Evolutionary conservation across 306 rosid species (phyloP), one percentile per base, ranked within the genome.

Genomic region (Prunus davidiana): DNA sequence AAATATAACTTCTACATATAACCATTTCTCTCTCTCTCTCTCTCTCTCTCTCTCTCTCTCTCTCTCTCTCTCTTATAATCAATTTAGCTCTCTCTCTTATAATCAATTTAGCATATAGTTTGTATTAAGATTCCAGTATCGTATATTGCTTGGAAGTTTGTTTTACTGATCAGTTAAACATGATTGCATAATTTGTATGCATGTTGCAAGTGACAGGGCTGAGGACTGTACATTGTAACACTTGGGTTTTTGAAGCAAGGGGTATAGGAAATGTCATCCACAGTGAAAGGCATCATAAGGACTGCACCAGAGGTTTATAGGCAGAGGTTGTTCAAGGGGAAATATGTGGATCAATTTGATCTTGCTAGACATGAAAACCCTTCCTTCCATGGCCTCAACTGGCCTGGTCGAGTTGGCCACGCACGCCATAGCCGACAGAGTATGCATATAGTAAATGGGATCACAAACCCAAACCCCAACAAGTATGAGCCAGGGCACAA

Each of bases 231-330:
- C 1, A 50, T 50, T 25, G 46, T 49, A 34, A 69, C 43, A 27
- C 41, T 27, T 63, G 67, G 64, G 43, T 45, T 60, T 57, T 28
- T 46, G 57, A 25, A 20, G 28, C 28, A 57, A 63, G 72, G 75
- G 9, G 18, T 46, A 58, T n/a, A 34, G 76, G 80, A 32, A 71
- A 75, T 89, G 95, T 85, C 89, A 12, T 89, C 92, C 22, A 74
- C 86, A 24, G 85, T 81, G 80, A 89, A 89, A 82, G 93, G 95
- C n/a, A 72, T 90, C 5, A 32, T 84, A 52, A 86, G 93, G 65
- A 81, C 76, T 32, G 61, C 84, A 63, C 19, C 84, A 16, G 92
- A 83, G 66, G 78, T 82, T 49, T 80, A 86, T 51, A 82, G 49
- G 28, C 82, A 75, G 19, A 80, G 79, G 55, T 3, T 78, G 69